Base-by-base conservation (phyloP, 2,329 filamentous ascomycete genomes). In the Trichophyton equinum region DNA sequence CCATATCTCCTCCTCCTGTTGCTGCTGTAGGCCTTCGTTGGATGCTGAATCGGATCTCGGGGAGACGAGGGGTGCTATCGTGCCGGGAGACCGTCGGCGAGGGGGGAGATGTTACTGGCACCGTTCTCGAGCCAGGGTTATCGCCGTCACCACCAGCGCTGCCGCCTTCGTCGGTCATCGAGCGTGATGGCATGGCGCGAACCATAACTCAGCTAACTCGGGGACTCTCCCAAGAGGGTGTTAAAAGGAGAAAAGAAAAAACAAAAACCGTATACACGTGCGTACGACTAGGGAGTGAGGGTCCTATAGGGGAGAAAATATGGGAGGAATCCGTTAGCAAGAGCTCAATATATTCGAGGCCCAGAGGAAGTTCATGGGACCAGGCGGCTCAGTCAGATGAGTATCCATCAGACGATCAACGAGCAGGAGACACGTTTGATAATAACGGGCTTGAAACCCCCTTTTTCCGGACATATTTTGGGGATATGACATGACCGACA, bases 91-190 rank as follows among this genome's bases (percentile, higher is more conserved):
- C 51, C 3, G 64, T 49, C 5, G 64, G 65, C 11, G 65, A 66
- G 1, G 64, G 59, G 20, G 64, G 64, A 8, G 61, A 60, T 40
- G 64, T 65, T 38, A 63, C 47, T 8, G 62, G 62, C 5, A 64
- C 36, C 22, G 47, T 46, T 9, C 30, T 62, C 40, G 62, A 60
- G 40, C 40, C 40, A 44, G 40, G 40, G 57, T 57, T 44, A 38
- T 62, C 60, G 20, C 60, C 46, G 8, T 55, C 61, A 38, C 62
- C 49, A 49, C 51, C 51, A 33, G 22, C 30, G 8, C 27, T 33
- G 5, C 15, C 27, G 5, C 51, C 51, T 20, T 36, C 51, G 27
- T 55, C 51, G 2, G 51, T 55, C 27, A 36, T 55, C 27, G 51
- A 55, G 51, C 51, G 51, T 33, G 47, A 53, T 40, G 61, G 59